Base-by-base conservation (phyloP, 108 stramenopile genomes). In the Nitzschia sp. region DNA sequence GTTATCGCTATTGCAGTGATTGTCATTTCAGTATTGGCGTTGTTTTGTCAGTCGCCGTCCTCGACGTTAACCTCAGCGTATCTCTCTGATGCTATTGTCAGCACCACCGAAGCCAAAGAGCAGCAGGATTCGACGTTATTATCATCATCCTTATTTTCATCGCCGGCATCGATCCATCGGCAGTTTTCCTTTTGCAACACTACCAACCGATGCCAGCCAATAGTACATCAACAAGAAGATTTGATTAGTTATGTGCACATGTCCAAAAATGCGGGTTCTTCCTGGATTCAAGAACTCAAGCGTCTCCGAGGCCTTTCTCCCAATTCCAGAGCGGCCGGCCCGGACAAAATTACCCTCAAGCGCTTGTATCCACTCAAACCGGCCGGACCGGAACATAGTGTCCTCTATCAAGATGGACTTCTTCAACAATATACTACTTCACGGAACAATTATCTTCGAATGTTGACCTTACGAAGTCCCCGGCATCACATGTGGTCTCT, bases 271-370 rank as follows among this genome's bases (percentile, higher is more conserved):
- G 6, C 19, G 19, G 53, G 53, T 24, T 23, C 53, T 5, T 54
- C 53, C 6, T 54, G 53, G 53, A 54, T 54, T 54, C 53, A 24
- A 23, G 53, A 54, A 54, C n/a, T 54, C 53, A 54, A 54, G 21
- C 18, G 23, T 5, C 6, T 54, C 53, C 11, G 21, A n/a, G 6
- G 21, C 6, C 11, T 54, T 19, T 24, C 53, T n/a, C 5, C 53
- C n/a, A 15, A 42, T 15, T 42, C 15, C 15, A n/a, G n/a, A n/a
- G 38, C 15, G 11, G 38, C 11, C 15, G 53, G 19, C 53, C 23
- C 53, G 5, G 23, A 23, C 11, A 19, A 11, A 5, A 17, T 23
- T 54, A 5, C 19, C 6, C 5, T 18, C 11, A n/a, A 17, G 6
- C n/a, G 53, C 6, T n/a, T 18, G 21, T 18, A 54, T 18, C 18